Base-by-base conservation (phyloP, 1,284 basidiomycete species). In the Ustilago curta region DNA sequence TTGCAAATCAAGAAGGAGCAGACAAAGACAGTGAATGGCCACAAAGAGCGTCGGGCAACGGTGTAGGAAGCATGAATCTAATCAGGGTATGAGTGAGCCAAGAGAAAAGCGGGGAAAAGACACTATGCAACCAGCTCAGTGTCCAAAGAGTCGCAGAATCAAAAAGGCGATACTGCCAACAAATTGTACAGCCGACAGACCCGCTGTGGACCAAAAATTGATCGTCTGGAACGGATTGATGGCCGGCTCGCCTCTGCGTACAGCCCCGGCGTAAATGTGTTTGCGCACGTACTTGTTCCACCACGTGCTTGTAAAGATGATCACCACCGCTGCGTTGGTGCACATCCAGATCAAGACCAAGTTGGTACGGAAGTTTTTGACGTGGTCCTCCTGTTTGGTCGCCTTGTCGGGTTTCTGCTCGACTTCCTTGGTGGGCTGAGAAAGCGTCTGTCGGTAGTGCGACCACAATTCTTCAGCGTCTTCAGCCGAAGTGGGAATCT, bases 321-420 rank as follows among this genome's bases (percentile, higher is more conserved):
- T 73, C 35, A 84, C 68, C 8, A 72, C 76, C 8, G 82, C 66
- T 0, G 75, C 80, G 35, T 84, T 84, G 48, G 76, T 74, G 63
- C 81, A 68, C 49, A 79, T 90, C 91, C 94, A 96, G 3, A 90
- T 88, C 52, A 98, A 87, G 49, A 98, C 86, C n/a, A 95, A 93
- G 86, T 95, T 96, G 16, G 94, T 97, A 69, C 94, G 88, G 77
- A 97, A 92, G 83, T 92, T 92, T 0, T 77, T 82, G 64, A 86
- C 86, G 57, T 83, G 78, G 62, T 69, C 83, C 49, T 74, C 76
- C 62, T 82, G 80, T 44, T 66, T 66, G 21, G 70, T 72, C 45
- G 79, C 82, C 40, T 66, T 58, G 59, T 84, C 82, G 21, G 74
- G 69, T 52, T 65, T 70, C 54, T 65, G 47, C 58, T 63, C 54